Percentiles rank a stretch among this genome's conserved stretches.
These are phyloP conservation scores for Hanseniaspora sp. DNA, from an alignment of 1,139 yeast genomes.

Conservation along the genomic window DNA sequence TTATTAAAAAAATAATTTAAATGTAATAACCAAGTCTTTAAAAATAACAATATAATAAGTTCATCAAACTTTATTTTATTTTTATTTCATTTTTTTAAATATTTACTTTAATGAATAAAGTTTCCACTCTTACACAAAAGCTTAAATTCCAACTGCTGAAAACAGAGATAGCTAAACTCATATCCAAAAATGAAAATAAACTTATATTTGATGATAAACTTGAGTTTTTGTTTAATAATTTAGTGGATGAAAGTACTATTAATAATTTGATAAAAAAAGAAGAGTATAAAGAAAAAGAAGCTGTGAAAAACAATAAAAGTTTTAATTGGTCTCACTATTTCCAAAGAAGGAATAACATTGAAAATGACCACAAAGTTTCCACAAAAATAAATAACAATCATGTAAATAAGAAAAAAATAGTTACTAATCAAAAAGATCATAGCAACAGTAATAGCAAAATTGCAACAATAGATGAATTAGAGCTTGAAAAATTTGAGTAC, in stretches of 20 bases:
- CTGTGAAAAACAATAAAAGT: not conserved
- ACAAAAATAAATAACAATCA: not conserved
- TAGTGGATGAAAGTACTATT: not conserved
- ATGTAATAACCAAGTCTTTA: too few species aligned
- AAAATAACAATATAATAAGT: too few species aligned
- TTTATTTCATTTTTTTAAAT: too few species aligned
- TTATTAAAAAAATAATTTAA: too few species aligned
- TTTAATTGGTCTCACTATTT: constrained; percentile 10
- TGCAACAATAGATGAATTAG: not conserved
- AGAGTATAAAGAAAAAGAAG: not conserved
- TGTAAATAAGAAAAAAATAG: not conserved
- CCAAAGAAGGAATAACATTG: not conserved
- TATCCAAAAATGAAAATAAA: constrained; percentile 9
- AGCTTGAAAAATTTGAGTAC: constrained; percentile 13
- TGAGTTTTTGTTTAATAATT: not conserved
- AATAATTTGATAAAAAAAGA: not conserved
- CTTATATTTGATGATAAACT: constrained; percentile 7
- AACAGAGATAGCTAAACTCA: constrained; percentile 9
- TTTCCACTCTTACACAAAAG: not conserved
- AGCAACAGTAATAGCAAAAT: not conserved
- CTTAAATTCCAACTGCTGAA: constrained; percentile 4
- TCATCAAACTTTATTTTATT: too few species aligned
- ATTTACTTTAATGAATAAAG: not conserved
- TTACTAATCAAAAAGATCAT: not conserved
- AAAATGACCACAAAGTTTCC: not conserved